Evolutionary conservation across 805 yeast species (phyloP).

Genomic region (Kluyveromyces siamensis): DNA sequence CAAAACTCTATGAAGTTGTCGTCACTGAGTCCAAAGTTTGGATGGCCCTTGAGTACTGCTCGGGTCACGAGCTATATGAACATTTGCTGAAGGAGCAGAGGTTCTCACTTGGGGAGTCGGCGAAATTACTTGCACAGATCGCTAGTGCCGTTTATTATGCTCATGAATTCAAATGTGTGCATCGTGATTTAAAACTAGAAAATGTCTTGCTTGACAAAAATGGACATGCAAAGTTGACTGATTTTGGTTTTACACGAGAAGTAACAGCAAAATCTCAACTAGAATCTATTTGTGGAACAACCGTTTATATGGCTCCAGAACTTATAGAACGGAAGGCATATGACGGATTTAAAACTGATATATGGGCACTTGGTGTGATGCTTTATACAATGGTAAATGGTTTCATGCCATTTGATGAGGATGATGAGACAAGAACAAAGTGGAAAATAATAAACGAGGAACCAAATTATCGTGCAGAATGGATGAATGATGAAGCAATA

Average conservation of each 20-base stretch:
- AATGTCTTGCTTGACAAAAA: constrained; percentile 56
- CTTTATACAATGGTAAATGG: constrained; percentile 79
- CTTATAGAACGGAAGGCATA: constrained; percentile 59
- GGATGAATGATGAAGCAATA: constrained; percentile 40
- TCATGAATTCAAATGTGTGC: constrained; percentile 70
- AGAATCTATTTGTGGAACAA: constrained; percentile 87
- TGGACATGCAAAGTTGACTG: constrained; percentile 66
- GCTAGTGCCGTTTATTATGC: constrained; percentile 54
- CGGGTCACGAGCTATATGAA: constrained; percentile 69
- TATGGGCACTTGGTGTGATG: constrained; percentile 90
- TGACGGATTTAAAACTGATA: constrained; percentile 73
- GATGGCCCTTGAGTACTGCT: constrained; percentile 86
- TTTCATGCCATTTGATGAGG: constrained; percentile 86
- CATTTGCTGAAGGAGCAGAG: constrained; percentile 46
- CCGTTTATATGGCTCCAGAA: constrained; percentile 97
- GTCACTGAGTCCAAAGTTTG: constrained; percentile 73
- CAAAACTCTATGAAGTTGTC: constrained; percentile 76
- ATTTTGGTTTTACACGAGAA: constrained; percentile 91
- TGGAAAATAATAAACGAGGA: constrained; percentile 52
- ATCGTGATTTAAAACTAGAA: constrained; percentile 78
- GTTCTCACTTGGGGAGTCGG: constrained; percentile 42
- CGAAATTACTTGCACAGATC: constrained; percentile 53
- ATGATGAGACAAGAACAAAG: constrained; percentile 54
- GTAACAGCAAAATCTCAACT: constrained; percentile 46
- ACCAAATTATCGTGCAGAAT: constrained; percentile 44